Base-by-base conservation (phyloP, 2,329 filamentous ascomycete genomes). In the Pseudocercospora pini-densiflorae region DNA sequence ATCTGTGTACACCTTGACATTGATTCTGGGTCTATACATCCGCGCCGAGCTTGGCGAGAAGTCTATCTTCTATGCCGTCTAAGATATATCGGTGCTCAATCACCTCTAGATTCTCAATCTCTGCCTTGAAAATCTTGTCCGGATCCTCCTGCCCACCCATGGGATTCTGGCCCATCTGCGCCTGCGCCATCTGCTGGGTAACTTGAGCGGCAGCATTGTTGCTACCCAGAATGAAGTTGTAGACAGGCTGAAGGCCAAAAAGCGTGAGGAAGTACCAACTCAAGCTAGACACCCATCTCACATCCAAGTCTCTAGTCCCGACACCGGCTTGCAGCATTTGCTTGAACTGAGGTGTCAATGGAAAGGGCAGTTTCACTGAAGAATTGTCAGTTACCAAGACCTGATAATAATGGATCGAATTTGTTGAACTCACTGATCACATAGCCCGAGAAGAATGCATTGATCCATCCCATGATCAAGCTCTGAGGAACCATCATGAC, bases 401-500 rank as follows among this genome's bases (percentile, higher is more conserved):
- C 6, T 54, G 51, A 12, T 8, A 7, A 1, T n/a, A 1, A 14
- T 10, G 5, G 8, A 5, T 54, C 59, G 40, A 21, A 3, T 40
- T 7, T 23, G 36, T n/a, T 29, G 19, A 51, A 65, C 89, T 76
- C 84, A 97, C 93, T 93, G 69, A 99, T 97, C 57, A 99, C 95
- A 77, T 97, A 99, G 33, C 95, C 95, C 61, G 93, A 96, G 76
- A 99, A 99, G 78, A 98, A 99, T 0, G 95, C 94, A 82, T 99
- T 99, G 79, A 99, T 98, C 95, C 95, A 99, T 72, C 94, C 95
- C 95, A 99, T 99, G 73, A 99, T 99, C 78, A 99, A 82, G 5
- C 94, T 98, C 81, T 99, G 97, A 58, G 95, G 95, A 65, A 99
- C 93, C 84, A 99, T 98, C 95, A 98, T 99, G 71, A 95, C 94